Conservation (phyloP, 2,329 filamentous ascomycete species). For the Fusarium xylarioides region DNA sequence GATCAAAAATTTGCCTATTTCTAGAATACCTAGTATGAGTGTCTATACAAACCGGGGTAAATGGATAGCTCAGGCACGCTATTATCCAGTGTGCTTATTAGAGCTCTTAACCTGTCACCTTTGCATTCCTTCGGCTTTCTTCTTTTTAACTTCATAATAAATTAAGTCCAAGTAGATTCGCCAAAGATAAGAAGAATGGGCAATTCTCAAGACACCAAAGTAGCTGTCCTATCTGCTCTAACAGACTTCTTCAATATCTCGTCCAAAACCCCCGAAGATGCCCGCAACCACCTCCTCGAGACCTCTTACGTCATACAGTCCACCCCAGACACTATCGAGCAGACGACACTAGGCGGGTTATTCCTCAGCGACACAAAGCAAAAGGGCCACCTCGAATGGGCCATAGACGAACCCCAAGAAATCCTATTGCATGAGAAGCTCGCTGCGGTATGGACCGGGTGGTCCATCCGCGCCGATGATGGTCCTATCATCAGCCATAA, state of each 20-base stretch:
- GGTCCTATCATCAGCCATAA: not conserved
- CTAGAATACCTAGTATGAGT: not conserved
- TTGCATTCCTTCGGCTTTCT: not conserved
- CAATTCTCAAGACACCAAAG: not conserved
- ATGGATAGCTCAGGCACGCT: not conserved
- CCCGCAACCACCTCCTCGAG: not conserved
- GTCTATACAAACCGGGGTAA: not conserved
- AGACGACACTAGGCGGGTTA: conserved; percentile 6
- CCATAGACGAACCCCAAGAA: conserved; percentile 3
- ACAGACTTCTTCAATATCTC: conserved; percentile 1
- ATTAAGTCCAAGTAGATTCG: too few species aligned
- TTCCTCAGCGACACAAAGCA: not conserved
- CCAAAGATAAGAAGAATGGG: too few species aligned
- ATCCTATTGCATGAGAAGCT: not conserved
- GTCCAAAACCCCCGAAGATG: not conserved
- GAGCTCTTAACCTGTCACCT: not conserved
- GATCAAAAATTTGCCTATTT: not conserved
- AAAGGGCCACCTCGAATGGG: not conserved
- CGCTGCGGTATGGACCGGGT: not conserved
- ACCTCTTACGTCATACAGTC: conserved; percentile 18
- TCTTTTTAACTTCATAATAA: too few species aligned
- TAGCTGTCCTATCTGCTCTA: not conserved
- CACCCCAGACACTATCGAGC: not conserved
- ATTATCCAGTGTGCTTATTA: not conserved
- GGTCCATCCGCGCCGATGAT: not conserved